These are phyloP conservation scores for Penicillium bovifimosum DNA, from an alignment of 495 filamentous ascomycete species.

Conservation along the genomic window DNA sequence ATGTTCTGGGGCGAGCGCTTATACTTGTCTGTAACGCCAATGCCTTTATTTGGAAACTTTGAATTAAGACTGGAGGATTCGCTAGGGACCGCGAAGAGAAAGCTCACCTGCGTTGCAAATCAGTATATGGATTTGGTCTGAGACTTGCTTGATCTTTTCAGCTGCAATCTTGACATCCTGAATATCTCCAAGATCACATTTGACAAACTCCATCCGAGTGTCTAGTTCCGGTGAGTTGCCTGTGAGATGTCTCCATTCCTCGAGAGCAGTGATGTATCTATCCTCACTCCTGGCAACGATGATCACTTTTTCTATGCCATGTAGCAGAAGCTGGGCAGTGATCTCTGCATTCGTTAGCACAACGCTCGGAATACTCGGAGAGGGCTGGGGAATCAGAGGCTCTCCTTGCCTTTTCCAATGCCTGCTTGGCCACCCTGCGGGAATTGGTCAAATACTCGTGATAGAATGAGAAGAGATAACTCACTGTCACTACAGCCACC, in stretches of 20 bases:
- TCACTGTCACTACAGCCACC: conserved; percentile 35
- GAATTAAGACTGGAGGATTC: neutral
- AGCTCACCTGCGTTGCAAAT: conserved; percentile 36
- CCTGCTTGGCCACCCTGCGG: conserved; percentile 34
- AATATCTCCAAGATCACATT: conserved; percentile 31
- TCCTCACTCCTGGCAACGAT: conserved; percentile 28
- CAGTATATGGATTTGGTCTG: conserved; percentile 31
- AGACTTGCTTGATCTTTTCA: conserved; percentile 12
- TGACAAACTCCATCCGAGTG: conserved; percentile 24
- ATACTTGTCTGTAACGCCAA: conserved; percentile 17
- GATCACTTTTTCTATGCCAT: conserved; percentile 32
- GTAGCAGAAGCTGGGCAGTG: conserved; percentile 34
- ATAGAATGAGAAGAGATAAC: neutral
- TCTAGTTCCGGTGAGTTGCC: conserved; percentile 17
- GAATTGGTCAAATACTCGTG: neutral
- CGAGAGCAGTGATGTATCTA: conserved; percentile 19
- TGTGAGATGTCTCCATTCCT: conserved; percentile 19
- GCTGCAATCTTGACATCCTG: conserved; percentile 19
- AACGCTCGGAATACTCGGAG: neutral
- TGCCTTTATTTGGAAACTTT: neutral
- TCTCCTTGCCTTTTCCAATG: conserved; percentile 28
- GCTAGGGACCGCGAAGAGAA: neutral
- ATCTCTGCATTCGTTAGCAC: conserved; percentile 23
- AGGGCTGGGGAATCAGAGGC: neutral
- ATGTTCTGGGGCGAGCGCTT: conserved; percentile 25